Base-by-base conservation (phyloP, 768 basidiomycete genomes). In the Collybia sordida region DNA sequence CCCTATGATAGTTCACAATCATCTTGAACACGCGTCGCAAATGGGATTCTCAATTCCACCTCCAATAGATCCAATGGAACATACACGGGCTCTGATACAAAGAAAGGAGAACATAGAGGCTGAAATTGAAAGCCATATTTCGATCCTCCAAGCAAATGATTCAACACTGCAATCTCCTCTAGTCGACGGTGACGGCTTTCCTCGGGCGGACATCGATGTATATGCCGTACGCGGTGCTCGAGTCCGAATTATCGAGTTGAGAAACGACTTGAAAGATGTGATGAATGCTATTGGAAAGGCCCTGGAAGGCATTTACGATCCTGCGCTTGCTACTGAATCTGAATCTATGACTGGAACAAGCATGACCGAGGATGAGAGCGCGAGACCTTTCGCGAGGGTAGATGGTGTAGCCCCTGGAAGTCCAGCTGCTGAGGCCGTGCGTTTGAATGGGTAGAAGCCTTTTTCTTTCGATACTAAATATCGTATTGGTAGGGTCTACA, bases 171-270 rank as follows among this genome's bases (percentile, higher is more conserved):
- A 80, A 21, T 81, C 88, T 0, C 83, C 90, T 0, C 80, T 98
- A 27, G 80, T 97, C 41, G 93, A 97, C 62, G 54, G 72, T 0
- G 90, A 97, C 45, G 96, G 96, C 6, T 98, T 92, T 66, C 95
- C 95, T 1, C 79, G 93, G 12, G 83, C 82, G 12, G 88, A 96
- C 68, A 79, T 98, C 53, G 90, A 95, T 56, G 75, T 96, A 15
- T 90, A 82, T 62, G 84, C 86, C 9, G 85, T 95, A 17, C 77
- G 91, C 19, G 71, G 72, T 42, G 90, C 92, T 11, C 79, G 93
- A 45, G 78, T 85, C 24, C 76, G 88, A 43, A 81, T 95, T n/a
- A 84, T 89, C 45, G 81, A 90, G 63, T 71, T 94, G 42, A 75
- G 84, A 50, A 97, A 94, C 59, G 95, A 98, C 62, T 72, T 87